Base-by-base conservation (phyloP, 805 yeast genomes). In the Pichia phayaonensis region DNA sequence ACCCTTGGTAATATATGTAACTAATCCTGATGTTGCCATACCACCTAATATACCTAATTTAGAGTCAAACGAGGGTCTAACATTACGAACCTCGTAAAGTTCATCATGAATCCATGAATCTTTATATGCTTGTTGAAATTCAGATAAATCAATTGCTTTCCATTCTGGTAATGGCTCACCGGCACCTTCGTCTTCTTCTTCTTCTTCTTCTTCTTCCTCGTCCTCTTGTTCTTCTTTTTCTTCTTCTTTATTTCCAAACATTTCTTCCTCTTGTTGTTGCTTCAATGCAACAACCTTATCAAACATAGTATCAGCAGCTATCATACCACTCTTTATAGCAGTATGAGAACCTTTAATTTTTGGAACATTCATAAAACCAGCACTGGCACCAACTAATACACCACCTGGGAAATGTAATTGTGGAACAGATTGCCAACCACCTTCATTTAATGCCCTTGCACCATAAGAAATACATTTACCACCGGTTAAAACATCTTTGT, bases 301-400 rank as follows among this genome's bases (percentile, higher is more conserved):
- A 60, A 73, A 89, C 41, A 90, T 85, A 22, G 77, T 65, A 61
- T 94, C 97, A 2, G 98, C 99, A 2, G 99, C 99, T 27, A 94
- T 68, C 77, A 94, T 83, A 31, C 98, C 99, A 11, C 94, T 77
- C 68, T 94, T 94, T 81, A 94, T 88, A 1, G 99, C 98, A 1
- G 97, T 92, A 66, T 94, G 99, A 0, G 97, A 84, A 16, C 99
- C 99, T 70, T 94, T 94, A 62, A 94, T 87, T 67, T 92, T 94
- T 48, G 99, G 97, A 42, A 94, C 98, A 64, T 94, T 94, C 80
- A 94, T 79, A 67, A 94, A 92, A 1, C 99, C 99, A 4, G 99
- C 99, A 51, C 95, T 73, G 51, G 95, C 94, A 31, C 99, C 99
- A 40, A 94, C 92, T 27, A 94, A 70, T 10, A 90, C 84, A 48